These are phyloP conservation scores for Diversispora eburnea DNA, from an alignment of 192 early-diverging fungal genomes.

Conservation along the genomic window DNA sequence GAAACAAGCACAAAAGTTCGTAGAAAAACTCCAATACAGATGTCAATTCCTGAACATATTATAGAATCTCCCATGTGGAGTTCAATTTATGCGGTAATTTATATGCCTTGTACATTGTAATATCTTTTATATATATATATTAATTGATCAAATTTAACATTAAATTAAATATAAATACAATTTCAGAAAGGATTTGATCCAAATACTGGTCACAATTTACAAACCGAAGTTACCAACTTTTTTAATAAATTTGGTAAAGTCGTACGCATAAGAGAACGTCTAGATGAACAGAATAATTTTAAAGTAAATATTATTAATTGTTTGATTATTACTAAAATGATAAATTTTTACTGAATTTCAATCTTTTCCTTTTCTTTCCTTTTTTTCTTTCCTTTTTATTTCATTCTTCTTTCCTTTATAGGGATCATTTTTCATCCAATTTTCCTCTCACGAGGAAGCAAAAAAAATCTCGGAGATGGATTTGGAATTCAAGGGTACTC, in stretches of 20 bases:
- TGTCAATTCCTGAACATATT: slow-evolving; percentile 13
- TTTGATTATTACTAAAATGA: neutral
- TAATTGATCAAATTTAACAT: no score
- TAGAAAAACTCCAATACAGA: slow-evolving; percentile 32
- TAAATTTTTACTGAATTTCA: neutral
- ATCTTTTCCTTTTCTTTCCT: neutral
- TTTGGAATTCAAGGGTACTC: slow-evolving; percentile 40
- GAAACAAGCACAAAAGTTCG: slow-evolving; percentile 46
- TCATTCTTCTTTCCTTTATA: slow-evolving; percentile 36
- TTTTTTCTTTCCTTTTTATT: no score
- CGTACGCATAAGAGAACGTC: slow-evolving; percentile 36
- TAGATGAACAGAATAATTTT: slow-evolving; percentile 29
- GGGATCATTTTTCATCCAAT: slow-evolving; percentile 56
- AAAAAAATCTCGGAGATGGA: slow-evolving; percentile 45
- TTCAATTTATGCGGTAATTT: slow-evolving; percentile 53
- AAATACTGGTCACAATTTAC: slow-evolving; percentile 36
- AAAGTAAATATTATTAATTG: slow-evolving; percentile 24
- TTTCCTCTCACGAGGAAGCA: slow-evolving; percentile 43
- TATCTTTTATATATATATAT: no score
- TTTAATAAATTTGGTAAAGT: slow-evolving; percentile 45
- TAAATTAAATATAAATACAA: no score
- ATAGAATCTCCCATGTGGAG: slow-evolving; percentile 22
- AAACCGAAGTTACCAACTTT: slow-evolving; percentile 39
- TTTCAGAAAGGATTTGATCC: slow-evolving; percentile 41
- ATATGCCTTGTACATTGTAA: neutral